A percentile compares a stretch with the other conserved stretches of the same genome.
Evolutionary conservation across 768 basidiomycete species (phyloP).

Genomic region (Steccherinum ochraceum): DNA sequence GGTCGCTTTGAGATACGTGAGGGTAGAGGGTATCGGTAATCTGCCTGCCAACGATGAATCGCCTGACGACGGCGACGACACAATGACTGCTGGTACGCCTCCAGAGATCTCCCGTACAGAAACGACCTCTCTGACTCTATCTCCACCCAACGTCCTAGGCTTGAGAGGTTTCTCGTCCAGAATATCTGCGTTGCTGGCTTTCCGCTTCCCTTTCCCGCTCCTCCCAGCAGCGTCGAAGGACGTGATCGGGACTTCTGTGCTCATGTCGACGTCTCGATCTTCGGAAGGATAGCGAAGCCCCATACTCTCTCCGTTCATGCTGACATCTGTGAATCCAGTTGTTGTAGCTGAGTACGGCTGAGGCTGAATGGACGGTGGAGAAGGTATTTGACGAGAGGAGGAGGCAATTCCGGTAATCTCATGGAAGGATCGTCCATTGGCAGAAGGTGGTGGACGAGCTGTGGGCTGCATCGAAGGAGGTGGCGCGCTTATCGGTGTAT

Average conservation of each 20-base stretch:
- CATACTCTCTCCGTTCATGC: slow-evolving; percentile 1
- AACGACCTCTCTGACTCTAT: slow-evolving; percentile 44
- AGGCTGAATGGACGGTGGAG: not conserved
- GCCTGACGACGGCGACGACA: slow-evolving; percentile 7
- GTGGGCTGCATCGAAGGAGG: slow-evolving; percentile 5
- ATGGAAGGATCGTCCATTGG: slow-evolving; percentile 13
- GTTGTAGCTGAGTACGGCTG: not conserved
- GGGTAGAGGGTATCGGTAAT: slow-evolving; percentile 47
- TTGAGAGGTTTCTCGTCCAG: slow-evolving; percentile 29
- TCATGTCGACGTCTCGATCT: slow-evolving; percentile 29
- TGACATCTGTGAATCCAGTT: not conserved
- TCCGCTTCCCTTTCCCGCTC: slow-evolving; percentile 38
- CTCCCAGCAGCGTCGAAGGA: slow-evolving; percentile 29
- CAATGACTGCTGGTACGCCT: slow-evolving; percentile 4
- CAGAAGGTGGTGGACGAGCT: slow-evolving; percentile 4
- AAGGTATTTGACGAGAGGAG: slow-evolving; percentile 4
- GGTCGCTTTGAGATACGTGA: slow-evolving; percentile 31
- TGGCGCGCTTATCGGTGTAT: too few relatives aligned
- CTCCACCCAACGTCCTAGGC: slow-evolving; percentile 64
- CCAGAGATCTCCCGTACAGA: slow-evolving; percentile 48
- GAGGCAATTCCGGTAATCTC: slow-evolving; percentile 11
- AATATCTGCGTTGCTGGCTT: slow-evolving; percentile 35
- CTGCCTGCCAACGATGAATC: slow-evolving; percentile 19
- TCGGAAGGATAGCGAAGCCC: not conserved
- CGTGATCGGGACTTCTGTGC: slow-evolving; percentile 44